phyloP scores from a whole-genome alignment of 495 filamentous ascomycete genomes.

The Xylaria flabelliformis region DNA sequence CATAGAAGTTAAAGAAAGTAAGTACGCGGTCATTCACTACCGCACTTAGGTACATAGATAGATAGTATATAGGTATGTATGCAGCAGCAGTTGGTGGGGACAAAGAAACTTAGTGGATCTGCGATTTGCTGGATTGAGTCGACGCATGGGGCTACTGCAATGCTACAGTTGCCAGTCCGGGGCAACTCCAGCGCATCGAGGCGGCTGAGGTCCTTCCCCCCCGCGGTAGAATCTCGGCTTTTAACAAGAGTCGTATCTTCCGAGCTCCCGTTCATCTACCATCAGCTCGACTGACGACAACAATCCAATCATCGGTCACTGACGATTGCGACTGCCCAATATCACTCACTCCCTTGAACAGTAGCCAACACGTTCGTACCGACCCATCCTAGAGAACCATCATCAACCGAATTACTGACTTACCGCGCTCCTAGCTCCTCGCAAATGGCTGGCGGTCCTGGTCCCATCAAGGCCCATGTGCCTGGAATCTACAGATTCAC shows the following conservation, averaged over 20 bases:
- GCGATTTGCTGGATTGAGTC: not conserved
- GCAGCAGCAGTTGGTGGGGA: not conserved
- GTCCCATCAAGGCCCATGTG: conserved; percentile 58
- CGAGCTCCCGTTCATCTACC: not conserved
- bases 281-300: conserved; percentile 5
- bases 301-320: conserved; percentile 8
- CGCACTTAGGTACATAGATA: too few relatives aligned
- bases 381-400: not conserved
- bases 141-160: conserved; percentile 13
- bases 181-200: not conserved
- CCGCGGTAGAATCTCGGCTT: conserved; percentile 16
- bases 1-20: too few relatives aligned
- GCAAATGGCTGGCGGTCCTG: conserved; percentile 35
- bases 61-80: too few relatives aligned
- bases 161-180: conserved; percentile 8
- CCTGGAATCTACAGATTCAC: conserved; percentile 81
- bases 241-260: not conserved
- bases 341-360: not conserved
- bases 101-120: conserved; percentile 5
- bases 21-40: too few relatives aligned
- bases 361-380: conserved; percentile 3
- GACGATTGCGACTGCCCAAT: not conserved
- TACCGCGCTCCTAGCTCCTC: conserved; percentile 16
- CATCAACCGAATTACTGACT: not conserved
- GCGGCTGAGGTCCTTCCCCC: not conserved